phyloP scores from a whole-genome alignment of 2,329 filamentous ascomycete genomes.

The Byssothecium circinans region DNA sequence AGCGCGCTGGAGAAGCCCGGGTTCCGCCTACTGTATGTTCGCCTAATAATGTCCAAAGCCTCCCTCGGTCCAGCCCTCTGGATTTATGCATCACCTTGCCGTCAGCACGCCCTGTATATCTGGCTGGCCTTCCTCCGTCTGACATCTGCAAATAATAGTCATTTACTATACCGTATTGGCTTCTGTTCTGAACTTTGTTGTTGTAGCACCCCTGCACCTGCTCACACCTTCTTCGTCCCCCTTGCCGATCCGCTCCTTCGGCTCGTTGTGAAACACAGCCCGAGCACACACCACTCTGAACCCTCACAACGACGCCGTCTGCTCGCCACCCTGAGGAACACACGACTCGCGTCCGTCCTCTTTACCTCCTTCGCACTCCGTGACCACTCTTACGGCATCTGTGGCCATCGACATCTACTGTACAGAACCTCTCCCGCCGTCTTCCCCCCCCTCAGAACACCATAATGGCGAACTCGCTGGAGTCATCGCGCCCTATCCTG shows the following conservation, averaged over 20 bases:
- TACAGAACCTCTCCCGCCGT: no score
- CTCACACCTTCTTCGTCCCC: constrained; percentile 9
- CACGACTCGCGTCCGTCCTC: not conserved
- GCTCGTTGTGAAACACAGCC: constrained; percentile 15
- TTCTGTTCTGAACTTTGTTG: not conserved
- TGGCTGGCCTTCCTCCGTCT: not conserved
- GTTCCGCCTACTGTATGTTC: not conserved
- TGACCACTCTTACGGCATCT: not conserved
- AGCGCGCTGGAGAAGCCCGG: not conserved
- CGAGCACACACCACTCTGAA: constrained; percentile 11
- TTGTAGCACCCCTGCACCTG: not conserved
- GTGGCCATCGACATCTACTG: no score
- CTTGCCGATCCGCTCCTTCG: constrained; percentile 20
- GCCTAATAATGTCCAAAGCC: no score
- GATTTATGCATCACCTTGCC: not conserved
- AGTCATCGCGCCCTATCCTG: constrained; percentile 46
- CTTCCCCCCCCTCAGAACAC: constrained; percentile 5
- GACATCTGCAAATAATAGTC: not conserved
- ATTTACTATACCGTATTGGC: not conserved
- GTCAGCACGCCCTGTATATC: not conserved
- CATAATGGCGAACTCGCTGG: constrained; percentile 44
- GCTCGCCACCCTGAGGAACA: no score
- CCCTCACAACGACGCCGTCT: no score
- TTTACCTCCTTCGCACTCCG: not conserved
- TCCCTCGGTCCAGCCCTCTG: not conserved